phyloP scores from a whole-genome alignment of 2,329 filamentous ascomycete species.

The Beauveria varroae region DNA sequence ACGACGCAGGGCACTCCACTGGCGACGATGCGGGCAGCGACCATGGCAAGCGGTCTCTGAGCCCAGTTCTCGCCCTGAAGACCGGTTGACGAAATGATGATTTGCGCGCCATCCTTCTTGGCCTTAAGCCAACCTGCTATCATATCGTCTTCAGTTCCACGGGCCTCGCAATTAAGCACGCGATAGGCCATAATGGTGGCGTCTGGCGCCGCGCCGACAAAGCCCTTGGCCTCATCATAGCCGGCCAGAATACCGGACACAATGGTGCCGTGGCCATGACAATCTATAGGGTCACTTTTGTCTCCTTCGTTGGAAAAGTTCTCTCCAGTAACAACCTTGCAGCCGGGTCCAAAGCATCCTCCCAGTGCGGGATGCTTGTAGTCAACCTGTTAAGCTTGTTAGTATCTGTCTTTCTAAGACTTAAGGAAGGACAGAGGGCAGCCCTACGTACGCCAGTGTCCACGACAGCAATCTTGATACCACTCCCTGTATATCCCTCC shows the following conservation, averaged over 20 bases:
- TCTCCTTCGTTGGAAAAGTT: neutral
- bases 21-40: slow-evolving; percentile 1
- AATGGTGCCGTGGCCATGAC: slow-evolving; percentile 11
- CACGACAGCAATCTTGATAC: neutral
- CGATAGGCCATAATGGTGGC: neutral
- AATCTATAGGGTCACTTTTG: slow-evolving; percentile 1
- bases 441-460: neutral
- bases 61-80: neutral
- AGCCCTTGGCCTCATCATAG: neutral
- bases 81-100: slow-evolving; percentile 8
- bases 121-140: slow-evolving; percentile 11
- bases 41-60: neutral
- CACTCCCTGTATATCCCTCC: neutral
- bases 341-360: neutral
- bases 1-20: slow-evolving; percentile 3
- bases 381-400: neutral
- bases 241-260: slow-evolving; percentile 8
- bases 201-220: neutral
- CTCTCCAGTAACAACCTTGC: neutral
- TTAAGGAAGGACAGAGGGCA: neutral
- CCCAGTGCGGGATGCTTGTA: neutral
- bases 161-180: neutral
- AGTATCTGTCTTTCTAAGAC: neutral
- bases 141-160: neutral
- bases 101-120: neutral